Conservation (phyloP, 441 rosid genomes). For the Gossypium lobatum region DNA sequence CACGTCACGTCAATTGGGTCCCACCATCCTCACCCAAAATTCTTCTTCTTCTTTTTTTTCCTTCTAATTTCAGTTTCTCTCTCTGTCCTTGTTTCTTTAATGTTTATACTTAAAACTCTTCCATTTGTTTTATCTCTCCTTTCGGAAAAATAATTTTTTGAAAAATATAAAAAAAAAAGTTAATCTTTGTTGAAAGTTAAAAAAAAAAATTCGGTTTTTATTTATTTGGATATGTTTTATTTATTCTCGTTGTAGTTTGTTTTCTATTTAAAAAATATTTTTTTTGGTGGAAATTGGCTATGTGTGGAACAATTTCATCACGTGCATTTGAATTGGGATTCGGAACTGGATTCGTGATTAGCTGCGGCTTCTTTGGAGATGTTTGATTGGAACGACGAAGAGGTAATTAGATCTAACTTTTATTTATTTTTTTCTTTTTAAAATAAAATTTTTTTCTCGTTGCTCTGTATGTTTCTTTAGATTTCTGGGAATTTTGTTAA, state of each 20-base stretch:
- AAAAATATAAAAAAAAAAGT: not conserved
- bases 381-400: slow-evolving; percentile 99
- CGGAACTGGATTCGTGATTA: slow-evolving; percentile 23
- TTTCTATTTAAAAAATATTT: not conserved
- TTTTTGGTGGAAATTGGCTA: slow-evolving; percentile 38
- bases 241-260: not conserved
- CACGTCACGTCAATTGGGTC: slow-evolving; percentile 20
- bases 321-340: slow-evolving; percentile 25
- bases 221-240: slow-evolving; percentile 1
- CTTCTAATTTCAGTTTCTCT: not conserved
- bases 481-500: not conserved
- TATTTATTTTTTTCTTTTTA: not conserved
- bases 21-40: not conserved
- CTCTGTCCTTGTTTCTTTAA: slow-evolving; percentile 11
- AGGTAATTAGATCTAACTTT: slow-evolving; percentile 36
- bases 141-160: not conserved
- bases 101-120: not conserved
- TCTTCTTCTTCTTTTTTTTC: not conserved
- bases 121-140: not conserved
- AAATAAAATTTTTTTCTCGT: not conserved
- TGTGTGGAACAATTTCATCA: slow-evolving; percentile 39
- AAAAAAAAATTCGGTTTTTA: not conserved
- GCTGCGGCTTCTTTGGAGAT: slow-evolving; percentile 40
- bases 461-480: not conserved
- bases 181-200: not conserved